Percentiles rank a stretch among this genome's conserved stretches.
Conservation (phyloP, 805 yeast genomes). For the Yamadazyma tumulicola region DNA sequence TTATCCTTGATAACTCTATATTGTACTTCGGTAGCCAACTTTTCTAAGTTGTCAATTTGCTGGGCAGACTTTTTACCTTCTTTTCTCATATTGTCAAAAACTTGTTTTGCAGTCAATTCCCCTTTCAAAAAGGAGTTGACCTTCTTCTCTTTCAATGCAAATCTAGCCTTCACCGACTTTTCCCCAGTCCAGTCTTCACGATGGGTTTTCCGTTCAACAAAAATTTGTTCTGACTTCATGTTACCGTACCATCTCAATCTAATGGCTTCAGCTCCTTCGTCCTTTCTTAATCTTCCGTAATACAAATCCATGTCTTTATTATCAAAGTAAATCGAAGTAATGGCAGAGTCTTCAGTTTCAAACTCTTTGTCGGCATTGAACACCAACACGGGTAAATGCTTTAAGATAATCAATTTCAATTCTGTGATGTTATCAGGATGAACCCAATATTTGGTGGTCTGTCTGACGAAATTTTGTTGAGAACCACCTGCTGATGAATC, state of each 20-base stretch:
- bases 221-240: conserved; percentile 86
- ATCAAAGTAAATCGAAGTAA: conserved; percentile 95
- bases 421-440: conserved; percentile 98
- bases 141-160: conserved; percentile 85
- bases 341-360: conserved; percentile 91
- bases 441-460: conserved; percentile 98
- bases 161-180: conserved; percentile 97
- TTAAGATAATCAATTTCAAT: conserved; percentile 83
- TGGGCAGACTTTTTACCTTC: conserved; percentile 85
- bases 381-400: conserved; percentile 94
- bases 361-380: conserved; percentile 96
- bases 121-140: conserved; percentile 85
- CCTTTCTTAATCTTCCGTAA: conserved; percentile 90
- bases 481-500: conserved; percentile 98
- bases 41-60: conserved; percentile 90
- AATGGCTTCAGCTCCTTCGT: conserved; percentile 98
- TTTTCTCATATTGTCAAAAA: conserved; percentile 86
- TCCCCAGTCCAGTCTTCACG: conserved; percentile 99
- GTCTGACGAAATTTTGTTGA: conserved; percentile 97
- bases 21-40: conserved; percentile 89
- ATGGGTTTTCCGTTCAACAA: conserved; percentile 96
- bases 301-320: conserved; percentile 85
- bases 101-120: conserved; percentile 80
- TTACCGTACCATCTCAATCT: conserved; percentile 99
- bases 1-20: conserved; percentile 80